These are phyloP conservation scores for Takakia lepidozioides DNA, from an alignment of 225 moss, liverwort and hornwort genomes.

Conservation along the genomic window DNA sequence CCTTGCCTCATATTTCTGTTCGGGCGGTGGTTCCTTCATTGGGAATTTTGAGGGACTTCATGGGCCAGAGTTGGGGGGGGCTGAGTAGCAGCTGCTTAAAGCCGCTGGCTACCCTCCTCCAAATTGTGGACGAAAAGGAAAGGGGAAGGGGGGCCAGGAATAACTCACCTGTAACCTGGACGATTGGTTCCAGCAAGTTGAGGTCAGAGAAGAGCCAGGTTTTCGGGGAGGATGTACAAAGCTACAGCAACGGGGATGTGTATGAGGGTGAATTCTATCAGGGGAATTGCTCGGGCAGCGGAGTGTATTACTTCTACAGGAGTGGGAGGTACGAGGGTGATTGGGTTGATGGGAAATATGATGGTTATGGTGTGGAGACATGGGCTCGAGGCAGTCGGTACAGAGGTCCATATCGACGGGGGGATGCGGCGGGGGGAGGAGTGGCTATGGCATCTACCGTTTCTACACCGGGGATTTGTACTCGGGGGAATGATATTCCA, in stretches of 20 bases:
- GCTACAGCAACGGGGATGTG: slow-evolving; percentile 88
- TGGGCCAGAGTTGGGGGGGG: slow-evolving; percentile 63
- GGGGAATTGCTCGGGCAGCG: slow-evolving; percentile 79
- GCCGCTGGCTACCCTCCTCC: slow-evolving; percentile 58
- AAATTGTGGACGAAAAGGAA: slow-evolving; percentile 57
- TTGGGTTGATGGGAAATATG: slow-evolving; percentile 95
- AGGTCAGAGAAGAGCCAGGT: slow-evolving; percentile 50
- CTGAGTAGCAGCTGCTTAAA: slow-evolving; percentile 56
- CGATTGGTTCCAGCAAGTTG: slow-evolving; percentile 27
- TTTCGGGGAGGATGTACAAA: slow-evolving; percentile 74
- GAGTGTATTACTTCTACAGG: slow-evolving; percentile 90
- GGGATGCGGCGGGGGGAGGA: too few species aligned
- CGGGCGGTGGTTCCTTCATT: slow-evolving; percentile 43
- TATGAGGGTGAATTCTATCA: slow-evolving; percentile 88
- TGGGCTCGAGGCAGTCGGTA: slow-evolving; percentile 96
- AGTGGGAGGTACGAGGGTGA: slow-evolving; percentile 96
- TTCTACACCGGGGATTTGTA: slow-evolving; percentile 95
- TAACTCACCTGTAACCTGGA: slow-evolving; percentile 43
- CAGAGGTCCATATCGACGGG: slow-evolving; percentile 79
- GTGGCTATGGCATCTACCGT: slow-evolving; percentile 84
- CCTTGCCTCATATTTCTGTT: slow-evolving; percentile 62
- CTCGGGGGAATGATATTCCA: slow-evolving; percentile 91
- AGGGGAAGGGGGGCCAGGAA: slow-evolving; percentile 34
- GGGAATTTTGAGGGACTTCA: slow-evolving; percentile 41
- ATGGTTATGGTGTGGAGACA: slow-evolving; percentile 87